Base-by-base conservation (phyloP, 1,284 basidiomycete species). In the Uromyces viciae-fabae region DNA sequence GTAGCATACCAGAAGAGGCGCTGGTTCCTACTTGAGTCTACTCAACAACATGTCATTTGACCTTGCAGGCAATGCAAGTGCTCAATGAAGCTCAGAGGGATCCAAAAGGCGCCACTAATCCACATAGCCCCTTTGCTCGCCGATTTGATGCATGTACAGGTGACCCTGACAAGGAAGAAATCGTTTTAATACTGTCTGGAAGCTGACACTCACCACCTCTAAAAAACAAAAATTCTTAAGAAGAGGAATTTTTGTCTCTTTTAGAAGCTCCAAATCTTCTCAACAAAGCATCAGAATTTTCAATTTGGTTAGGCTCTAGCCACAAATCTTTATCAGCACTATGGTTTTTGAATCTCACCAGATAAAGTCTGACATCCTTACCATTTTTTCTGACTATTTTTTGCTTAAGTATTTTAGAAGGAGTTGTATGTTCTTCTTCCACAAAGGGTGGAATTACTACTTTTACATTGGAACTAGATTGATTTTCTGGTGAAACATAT, bases 41-140 rank as follows among this genome's bases (percentile, higher is more conserved):
- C 49, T 72, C 69, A 52, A 54, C 43, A 11, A 72, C 43, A 25
- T 28, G 43, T 25, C 22, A 28, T 15, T 22, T 54, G 22, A 72
- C 69, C 40, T 28, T 72, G 33, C 42, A 46, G 36, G 69, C 52
- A n/a, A 43, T 42, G 36, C 19, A 52, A 42, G 69, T 72, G 25
- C 22, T 72, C 28, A 17, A 54, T 43, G 33, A 72, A 22, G 40
- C 38, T 2, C 40, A 7, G 8, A 8, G 68, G 25, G 25, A 19
- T 2, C 36, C 40, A 2, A n/a, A 25, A 3, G 43, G 33, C 33
- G 40, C 40, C 38, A 8, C 9, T 5, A 42, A 72, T n/a, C 22
- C 43, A n/a, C 36, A 75, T 11, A 75, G 73, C 22, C 38, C n/a
- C 14, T 75, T 36, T 60, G 54, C 52, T n/a, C 46, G 40, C n/a